A percentile compares a stretch with the other conserved stretches of the same genome.
These are phyloP conservation scores for Panellus pusillus DNA, from an alignment of 768 basidiomycete genomes.

Conservation along the genomic window DNA sequence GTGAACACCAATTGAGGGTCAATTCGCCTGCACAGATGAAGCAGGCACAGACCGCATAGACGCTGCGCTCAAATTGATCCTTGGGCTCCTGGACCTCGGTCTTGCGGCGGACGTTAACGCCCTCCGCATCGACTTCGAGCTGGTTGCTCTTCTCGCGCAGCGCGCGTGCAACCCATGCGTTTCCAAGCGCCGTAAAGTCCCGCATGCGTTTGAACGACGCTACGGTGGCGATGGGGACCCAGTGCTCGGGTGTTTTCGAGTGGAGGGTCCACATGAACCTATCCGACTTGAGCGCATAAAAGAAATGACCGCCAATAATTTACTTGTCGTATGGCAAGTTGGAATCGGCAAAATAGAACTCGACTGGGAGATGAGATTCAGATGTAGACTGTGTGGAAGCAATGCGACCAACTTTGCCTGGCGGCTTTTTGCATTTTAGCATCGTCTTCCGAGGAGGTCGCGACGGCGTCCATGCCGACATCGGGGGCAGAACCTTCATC, in stretches of 20 bases:
- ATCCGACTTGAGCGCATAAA: not conserved
- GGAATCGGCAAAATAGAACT: constrained; percentile 97
- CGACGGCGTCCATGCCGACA: constrained; percentile 6
- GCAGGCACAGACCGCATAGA: constrained; percentile 75
- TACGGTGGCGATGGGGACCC: constrained; percentile 85
- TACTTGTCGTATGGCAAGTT: constrained; percentile 92
- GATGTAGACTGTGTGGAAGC: not conserved
- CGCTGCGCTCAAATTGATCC: constrained; percentile 77
- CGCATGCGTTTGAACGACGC: constrained; percentile 96
- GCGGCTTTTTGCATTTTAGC: constrained; percentile 49
- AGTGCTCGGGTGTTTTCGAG: constrained; percentile 78
- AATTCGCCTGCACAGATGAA: not conserved
- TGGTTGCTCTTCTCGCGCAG: constrained; percentile 46
- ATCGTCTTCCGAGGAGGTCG: constrained; percentile 31
- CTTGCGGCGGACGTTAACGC: constrained; percentile 69
- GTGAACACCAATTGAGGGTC: not conserved
- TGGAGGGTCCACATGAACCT: constrained; percentile 97
- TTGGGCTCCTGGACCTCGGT: constrained; percentile 78
- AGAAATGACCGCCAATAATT: constrained; percentile 13
- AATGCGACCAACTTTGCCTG: constrained; percentile 49
- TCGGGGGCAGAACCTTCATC: constrained; percentile 5
- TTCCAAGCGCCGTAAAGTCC: constrained; percentile 59
- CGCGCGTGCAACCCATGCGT: constrained; percentile 70
- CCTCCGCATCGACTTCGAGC: constrained; percentile 75
- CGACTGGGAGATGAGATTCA: constrained; percentile 50